Conservation (phyloP, 148 eudicot species). For the Vaccinium macrocarpon region DNA sequence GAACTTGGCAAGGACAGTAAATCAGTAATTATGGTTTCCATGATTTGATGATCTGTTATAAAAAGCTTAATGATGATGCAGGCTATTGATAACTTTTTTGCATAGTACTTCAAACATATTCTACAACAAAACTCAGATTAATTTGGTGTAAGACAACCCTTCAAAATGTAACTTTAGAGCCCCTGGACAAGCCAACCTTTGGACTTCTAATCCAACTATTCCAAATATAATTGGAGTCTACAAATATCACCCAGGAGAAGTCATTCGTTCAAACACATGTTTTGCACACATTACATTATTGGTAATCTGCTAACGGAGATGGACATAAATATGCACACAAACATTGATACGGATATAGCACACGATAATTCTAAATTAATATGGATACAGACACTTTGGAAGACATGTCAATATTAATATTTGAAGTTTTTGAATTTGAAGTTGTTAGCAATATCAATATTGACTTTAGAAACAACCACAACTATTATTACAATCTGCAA, state of each 20-base stretch:
- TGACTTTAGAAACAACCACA: not conserved
- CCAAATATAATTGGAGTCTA: not conserved
- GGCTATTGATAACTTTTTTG: not conserved
- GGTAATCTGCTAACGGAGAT: not conserved
- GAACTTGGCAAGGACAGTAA: not conserved
- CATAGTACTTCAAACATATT: not conserved
- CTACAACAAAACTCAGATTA: not conserved
- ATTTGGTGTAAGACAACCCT: conserved; percentile 1
- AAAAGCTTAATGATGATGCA: not conserved
- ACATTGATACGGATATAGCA: not conserved
- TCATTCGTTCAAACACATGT: conserved; percentile 4
- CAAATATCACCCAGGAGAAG: not conserved
- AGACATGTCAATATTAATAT: not conserved
- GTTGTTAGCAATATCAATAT: not conserved
- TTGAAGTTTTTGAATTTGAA: not conserved
- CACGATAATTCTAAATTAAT: not conserved
- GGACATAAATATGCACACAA: not conserved
- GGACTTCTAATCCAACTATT: not conserved
- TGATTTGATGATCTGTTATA: not conserved
- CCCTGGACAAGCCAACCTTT: not conserved
- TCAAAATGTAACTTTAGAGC: not conserved
- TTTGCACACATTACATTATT: not conserved
- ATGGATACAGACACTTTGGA: not conserved
- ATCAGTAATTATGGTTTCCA: not conserved
- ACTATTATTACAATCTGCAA: not conserved